phyloP scores from a whole-genome alignment of 148 eudicot species.

The Hydrangea macrophylla region DNA sequence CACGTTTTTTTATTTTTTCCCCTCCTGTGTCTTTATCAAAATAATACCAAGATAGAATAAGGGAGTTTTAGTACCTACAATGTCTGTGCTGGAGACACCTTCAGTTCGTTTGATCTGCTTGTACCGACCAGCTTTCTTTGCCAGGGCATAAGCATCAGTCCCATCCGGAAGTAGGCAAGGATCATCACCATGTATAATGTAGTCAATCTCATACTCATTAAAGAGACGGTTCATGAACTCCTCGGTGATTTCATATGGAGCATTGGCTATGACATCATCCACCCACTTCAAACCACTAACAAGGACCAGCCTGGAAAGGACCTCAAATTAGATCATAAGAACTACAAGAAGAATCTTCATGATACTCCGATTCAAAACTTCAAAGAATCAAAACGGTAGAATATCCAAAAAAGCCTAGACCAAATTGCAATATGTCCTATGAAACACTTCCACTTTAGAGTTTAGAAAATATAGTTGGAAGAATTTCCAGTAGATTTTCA shows the following conservation, averaged over 20 bases:
- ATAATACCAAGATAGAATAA: conserved; percentile 1
- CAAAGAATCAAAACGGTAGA: neutral
- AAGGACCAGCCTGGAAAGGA: conserved; percentile 64
- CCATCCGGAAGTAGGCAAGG: conserved; percentile 99
- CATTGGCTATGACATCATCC: conserved; percentile 82
- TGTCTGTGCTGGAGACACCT: conserved; percentile 98
- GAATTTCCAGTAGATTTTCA: too few species aligned
- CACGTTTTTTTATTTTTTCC: neutral
- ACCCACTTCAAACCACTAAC: conserved; percentile 99
- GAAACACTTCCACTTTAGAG: too few species aligned
- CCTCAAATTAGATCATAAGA: neutral
- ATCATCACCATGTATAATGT: conserved; percentile 96
- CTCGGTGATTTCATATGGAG: conserved; percentile 90
- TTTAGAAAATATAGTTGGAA: too few species aligned
- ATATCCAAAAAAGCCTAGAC: too few species aligned
- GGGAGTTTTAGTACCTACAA: conserved; percentile 71
- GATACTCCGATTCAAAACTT: neutral
- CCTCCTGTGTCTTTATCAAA: neutral
- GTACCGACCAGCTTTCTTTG: conserved; percentile 89
- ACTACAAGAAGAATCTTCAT: neutral
- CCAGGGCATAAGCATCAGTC: conserved; percentile 88
- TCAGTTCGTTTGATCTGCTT: conserved; percentile 98
- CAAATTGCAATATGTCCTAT: too few species aligned
- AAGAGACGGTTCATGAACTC: conserved; percentile 89
- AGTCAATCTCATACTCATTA: conserved; percentile 80